phyloP scores from a whole-genome alignment of 345 rosid species.

The Salix arbutifolia region DNA sequence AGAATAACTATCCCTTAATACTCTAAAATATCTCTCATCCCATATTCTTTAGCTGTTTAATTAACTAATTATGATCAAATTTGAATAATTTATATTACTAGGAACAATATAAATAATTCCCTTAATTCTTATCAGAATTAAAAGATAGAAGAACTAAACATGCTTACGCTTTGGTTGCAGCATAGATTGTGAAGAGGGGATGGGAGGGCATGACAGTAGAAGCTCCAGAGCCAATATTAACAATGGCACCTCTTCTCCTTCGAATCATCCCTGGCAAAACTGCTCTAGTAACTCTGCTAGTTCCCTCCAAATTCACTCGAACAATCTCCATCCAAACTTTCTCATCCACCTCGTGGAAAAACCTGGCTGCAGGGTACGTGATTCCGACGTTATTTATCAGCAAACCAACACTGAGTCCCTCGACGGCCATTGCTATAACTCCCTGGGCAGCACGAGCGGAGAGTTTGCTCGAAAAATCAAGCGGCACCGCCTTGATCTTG shows the following conservation, averaged over 20 bases:
- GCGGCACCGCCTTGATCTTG: conserved; percentile 39
- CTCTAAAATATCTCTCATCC: too few relatives aligned
- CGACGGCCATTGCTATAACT: conserved; percentile 41
- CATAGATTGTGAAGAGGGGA: conserved; percentile 84
- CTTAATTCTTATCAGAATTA: background rate
- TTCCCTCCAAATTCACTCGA: conserved; percentile 63
- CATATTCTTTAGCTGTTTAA: too few relatives aligned
- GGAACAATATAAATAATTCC: too few relatives aligned
- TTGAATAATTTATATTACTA: too few relatives aligned
- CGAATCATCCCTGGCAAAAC: conserved; percentile 60
- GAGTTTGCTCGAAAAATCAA: conserved; percentile 48
- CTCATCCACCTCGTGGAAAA: conserved; percentile 79
- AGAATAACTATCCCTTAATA: too few relatives aligned
- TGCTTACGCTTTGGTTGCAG: conserved; percentile 93
- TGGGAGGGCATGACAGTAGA: conserved; percentile 82
- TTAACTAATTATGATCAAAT: too few relatives aligned
- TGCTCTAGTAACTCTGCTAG: conserved; percentile 50
- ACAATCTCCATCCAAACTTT: conserved; percentile 55
- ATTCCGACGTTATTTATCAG: conserved; percentile 83
- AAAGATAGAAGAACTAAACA: background rate
- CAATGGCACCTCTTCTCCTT: conserved; percentile 70
- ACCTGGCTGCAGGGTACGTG: conserved; percentile 69
- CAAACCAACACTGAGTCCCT: conserved; percentile 62
- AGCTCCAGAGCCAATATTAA: conserved; percentile 84
- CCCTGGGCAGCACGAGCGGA: background rate